Evolutionary conservation across 331 rosid genomes (phyloP).

Genomic region (Malus hybrid): DNA sequence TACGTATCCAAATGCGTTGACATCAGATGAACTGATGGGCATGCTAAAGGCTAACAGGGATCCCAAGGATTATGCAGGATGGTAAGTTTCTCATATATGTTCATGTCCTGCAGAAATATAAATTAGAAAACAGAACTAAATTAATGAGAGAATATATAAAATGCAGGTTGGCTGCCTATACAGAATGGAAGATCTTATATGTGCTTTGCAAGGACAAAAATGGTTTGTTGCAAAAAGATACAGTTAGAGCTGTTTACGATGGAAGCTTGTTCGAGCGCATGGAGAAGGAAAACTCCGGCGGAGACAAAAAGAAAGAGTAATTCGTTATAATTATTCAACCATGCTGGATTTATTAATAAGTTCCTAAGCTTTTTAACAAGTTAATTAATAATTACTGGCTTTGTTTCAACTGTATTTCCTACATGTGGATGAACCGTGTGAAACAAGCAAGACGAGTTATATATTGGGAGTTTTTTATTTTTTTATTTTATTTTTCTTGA

Average conservation of each 20-base stretch:
- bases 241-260: constrained; percentile 59
- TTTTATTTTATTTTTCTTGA: not conserved
- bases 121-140: too few species aligned
- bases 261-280: constrained; percentile 67
- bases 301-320: constrained; percentile 30
- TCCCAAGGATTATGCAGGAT: constrained; percentile 52
- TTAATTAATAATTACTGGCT: not conserved
- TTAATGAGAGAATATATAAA: not conserved
- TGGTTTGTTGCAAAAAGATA: constrained; percentile 61
- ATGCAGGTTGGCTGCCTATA: constrained; percentile 38
- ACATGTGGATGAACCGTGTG: not conserved
- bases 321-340: not conserved
- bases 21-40: constrained; percentile 46
- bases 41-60: constrained; percentile 47
- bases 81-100: constrained; percentile 28
- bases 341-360: not conserved
- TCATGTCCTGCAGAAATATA: too few species aligned
- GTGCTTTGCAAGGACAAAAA: constrained; percentile 60
- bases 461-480: not conserved
- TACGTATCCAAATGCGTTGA: constrained; percentile 43
- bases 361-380: not conserved
- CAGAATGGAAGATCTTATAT: constrained; percentile 66
- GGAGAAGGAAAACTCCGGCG: constrained; percentile 31
- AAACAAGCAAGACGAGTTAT: not conserved
- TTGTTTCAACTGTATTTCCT: not conserved